Conservation (phyloP, 495 filamentous ascomycete genomes). For the Neurospora sp. region DNA sequence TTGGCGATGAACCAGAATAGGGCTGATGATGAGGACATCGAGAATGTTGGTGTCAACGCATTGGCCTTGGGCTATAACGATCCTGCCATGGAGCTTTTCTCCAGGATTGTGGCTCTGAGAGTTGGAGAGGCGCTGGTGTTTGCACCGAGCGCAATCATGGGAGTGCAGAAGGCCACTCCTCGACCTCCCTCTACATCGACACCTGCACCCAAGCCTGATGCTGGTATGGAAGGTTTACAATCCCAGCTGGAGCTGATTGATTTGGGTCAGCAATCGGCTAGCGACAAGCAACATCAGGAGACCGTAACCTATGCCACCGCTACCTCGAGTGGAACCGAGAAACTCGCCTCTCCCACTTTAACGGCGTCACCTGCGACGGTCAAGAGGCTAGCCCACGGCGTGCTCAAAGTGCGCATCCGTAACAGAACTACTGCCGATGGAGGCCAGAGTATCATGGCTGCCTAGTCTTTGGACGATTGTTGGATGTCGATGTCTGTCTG, state of each 20-base stretch:
- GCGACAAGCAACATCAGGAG: background rate
- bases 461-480: constrained; percentile 11
- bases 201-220: background rate
- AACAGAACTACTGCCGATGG: constrained; percentile 47
- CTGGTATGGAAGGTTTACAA: background rate
- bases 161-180: constrained; percentile 14
- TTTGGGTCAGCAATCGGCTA: background rate
- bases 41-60: background rate
- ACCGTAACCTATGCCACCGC: background rate
- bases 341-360: background rate
- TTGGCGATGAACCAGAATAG: background rate
- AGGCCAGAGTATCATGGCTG: constrained; percentile 43
- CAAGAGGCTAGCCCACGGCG: constrained; percentile 34
- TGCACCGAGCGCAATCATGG: constrained; percentile 47
- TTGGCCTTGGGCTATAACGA: constrained; percentile 17
- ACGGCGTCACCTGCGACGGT: constrained; percentile 4
- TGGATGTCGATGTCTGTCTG: background rate
- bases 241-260: background rate
- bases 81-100: constrained; percentile 35
- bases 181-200: background rate
- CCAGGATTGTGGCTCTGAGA: constrained; percentile 45
- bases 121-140: constrained; percentile 61
- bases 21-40: background rate
- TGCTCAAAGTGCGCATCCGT: constrained; percentile 43
- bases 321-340: background rate